Percentiles rank a stretch among this genome's conserved stretches.
Conservation (phyloP, 805 yeast species). For the Kluyveromyces wickerhamii region DNA sequence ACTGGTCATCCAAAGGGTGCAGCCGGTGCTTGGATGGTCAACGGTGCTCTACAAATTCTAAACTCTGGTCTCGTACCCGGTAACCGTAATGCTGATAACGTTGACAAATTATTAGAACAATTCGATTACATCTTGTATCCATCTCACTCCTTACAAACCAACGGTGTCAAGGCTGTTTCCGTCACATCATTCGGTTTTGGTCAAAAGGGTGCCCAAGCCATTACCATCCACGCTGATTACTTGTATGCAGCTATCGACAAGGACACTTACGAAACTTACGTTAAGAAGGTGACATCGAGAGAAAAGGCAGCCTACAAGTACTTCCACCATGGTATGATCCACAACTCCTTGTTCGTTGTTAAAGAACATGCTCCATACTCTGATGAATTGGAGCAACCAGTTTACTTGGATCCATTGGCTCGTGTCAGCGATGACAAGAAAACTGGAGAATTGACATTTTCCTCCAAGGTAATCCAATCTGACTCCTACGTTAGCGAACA, state of each 20-base stretch:
- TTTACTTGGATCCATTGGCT: slow-evolving; percentile 93
- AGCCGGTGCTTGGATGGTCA: slow-evolving; percentile 99
- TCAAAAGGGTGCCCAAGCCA: slow-evolving; percentile 97
- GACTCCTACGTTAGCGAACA: slow-evolving; percentile 35
- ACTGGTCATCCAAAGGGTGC: slow-evolving; percentile 99
- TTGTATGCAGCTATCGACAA: slow-evolving; percentile 75
- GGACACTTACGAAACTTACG: slow-evolving; percentile 63
- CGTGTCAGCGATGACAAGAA: slow-evolving; percentile 33
- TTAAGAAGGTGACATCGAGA: slow-evolving; percentile 63
- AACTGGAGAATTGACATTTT: slow-evolving; percentile 40
- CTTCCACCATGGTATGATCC: slow-evolving; percentile 90
- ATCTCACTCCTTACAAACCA: slow-evolving; percentile 86
- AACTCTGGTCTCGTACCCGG: slow-evolving; percentile 95
- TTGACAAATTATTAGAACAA: slow-evolving; percentile 75
- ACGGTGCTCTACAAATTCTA: slow-evolving; percentile 92
- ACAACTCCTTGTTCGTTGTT: slow-evolving; percentile 84
- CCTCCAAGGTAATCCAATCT: slow-evolving; percentile 43
- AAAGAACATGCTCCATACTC: slow-evolving; percentile 91
- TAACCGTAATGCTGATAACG: slow-evolving; percentile 96
- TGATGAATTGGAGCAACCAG: slow-evolving; percentile 79
- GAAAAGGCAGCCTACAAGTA: slow-evolving; percentile 87
- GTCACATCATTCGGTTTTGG: slow-evolving; percentile 98
- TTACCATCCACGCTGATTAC: slow-evolving; percentile 89
- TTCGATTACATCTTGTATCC: slow-evolving; percentile 90
- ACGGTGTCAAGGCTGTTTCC: slow-evolving; percentile 95